These are phyloP conservation scores for Thelonectria discophora DNA, from an alignment of 2,329 filamentous ascomycete genomes.

Conservation along the genomic window DNA sequence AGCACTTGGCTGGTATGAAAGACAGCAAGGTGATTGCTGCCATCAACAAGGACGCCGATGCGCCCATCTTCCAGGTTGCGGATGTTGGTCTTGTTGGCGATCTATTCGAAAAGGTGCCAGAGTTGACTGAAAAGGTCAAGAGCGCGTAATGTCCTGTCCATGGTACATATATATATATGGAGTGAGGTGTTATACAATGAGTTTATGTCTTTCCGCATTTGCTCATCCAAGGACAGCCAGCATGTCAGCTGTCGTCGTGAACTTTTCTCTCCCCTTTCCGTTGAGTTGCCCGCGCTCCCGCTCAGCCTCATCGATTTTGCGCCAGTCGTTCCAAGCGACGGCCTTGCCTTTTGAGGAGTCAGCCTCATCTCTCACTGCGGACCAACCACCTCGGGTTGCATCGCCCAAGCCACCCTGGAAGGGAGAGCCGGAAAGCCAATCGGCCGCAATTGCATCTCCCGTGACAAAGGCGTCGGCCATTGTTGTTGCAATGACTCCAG, in stretches of 20 bases:
- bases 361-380: slow-evolving; percentile 72
- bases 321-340: slow-evolving; percentile 87
- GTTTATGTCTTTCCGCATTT: slow-evolving; percentile 30
- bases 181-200: slow-evolving; percentile 41
- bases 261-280: slow-evolving; percentile 83
- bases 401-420: slow-evolving; percentile 48
- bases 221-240: slow-evolving; percentile 57
- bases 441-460: slow-evolving; percentile 82
- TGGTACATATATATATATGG: slow-evolving; percentile 26
- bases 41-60: slow-evolving; percentile 97
- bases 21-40: slow-evolving; percentile 99
- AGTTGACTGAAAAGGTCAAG: slow-evolving; percentile 95
- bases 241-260: slow-evolving; percentile 67
- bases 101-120: slow-evolving; percentile 93
- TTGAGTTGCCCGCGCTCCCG: slow-evolving; percentile 67
- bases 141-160: slow-evolving; percentile 48
- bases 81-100: slow-evolving; percentile 96
- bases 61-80: slow-evolving; percentile 97
- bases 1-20: slow-evolving; percentile 99
- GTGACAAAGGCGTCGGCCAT: slow-evolving; percentile 95
- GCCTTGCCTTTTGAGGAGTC: slow-evolving; percentile 63
- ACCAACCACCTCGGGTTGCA: slow-evolving; percentile 69
- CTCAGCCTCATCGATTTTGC: slow-evolving; percentile 82
- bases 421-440: slow-evolving; percentile 66
- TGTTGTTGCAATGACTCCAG: slow-evolving; percentile 93